phyloP scores from a whole-genome alignment of 129 eudicot genomes.

The Kitagawia praeruptora region DNA sequence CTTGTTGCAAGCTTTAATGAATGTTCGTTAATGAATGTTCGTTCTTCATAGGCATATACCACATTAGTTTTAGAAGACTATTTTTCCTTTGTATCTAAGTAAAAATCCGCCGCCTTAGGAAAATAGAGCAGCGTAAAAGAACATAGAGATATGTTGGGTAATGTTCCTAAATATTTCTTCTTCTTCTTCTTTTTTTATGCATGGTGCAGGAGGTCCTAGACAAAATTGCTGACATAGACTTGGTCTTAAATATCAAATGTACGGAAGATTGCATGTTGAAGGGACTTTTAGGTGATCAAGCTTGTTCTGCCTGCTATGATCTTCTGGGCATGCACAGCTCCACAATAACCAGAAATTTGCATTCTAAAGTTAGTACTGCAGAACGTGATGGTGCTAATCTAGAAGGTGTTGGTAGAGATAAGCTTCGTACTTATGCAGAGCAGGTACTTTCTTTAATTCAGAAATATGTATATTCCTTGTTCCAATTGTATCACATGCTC shows the following conservation, averaged over 20 bases:
- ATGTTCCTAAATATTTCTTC: neutral
- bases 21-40: neutral
- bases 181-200: neutral
- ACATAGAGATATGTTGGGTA: neutral
- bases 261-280: constrained; percentile 36
- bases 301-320: constrained; percentile 41
- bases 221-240: constrained; percentile 71
- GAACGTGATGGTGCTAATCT: constrained; percentile 14
- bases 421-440: constrained; percentile 34
- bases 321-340: constrained; percentile 30
- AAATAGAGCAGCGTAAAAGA: neutral
- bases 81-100: neutral
- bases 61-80: neutral
- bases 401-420: constrained; percentile 25
- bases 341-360: constrained; percentile 28
- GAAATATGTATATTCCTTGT: neutral
- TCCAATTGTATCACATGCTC: neutral
- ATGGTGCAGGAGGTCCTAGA: constrained; percentile 82
- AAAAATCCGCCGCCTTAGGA: neutral
- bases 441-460: constrained; percentile 32
- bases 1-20: neutral
- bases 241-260: constrained; percentile 82
- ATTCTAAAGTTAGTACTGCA: constrained; percentile 12
- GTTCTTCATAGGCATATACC: neutral
- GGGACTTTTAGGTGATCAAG: constrained; percentile 27